Percentiles rank a stretch among this genome's conserved stretches.
These are phyloP conservation scores for Populus nigra DNA, from an alignment of 345 rosid species.

Conservation along the genomic window DNA sequence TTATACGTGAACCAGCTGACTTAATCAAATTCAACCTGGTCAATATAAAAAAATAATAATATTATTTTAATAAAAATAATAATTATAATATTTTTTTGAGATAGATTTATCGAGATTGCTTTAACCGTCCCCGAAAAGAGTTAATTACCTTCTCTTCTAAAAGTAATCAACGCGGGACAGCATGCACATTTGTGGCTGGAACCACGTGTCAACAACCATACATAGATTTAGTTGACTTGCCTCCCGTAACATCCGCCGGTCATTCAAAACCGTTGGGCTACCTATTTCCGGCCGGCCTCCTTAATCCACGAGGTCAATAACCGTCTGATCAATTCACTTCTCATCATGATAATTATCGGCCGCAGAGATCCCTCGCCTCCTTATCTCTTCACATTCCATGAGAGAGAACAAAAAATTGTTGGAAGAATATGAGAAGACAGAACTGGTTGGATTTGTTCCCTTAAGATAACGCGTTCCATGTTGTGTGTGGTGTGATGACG, in stretches of 20 bases:
- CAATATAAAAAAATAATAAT: too few relatives aligned
- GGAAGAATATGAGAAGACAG: too few relatives aligned
- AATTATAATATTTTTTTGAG: too few relatives aligned
- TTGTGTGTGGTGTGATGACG: neutral
- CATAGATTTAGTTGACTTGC: neutral
- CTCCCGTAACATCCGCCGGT: conserved; percentile 11
- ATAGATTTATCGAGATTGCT: too few relatives aligned
- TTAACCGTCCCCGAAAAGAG: too few relatives aligned
- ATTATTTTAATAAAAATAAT: too few relatives aligned
- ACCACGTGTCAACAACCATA: conserved; percentile 23
- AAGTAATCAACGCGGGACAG: too few relatives aligned
- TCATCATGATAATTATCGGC: neutral
- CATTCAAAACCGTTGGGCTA: neutral
- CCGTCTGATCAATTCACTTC: conserved; percentile 6
- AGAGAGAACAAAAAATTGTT: neutral
- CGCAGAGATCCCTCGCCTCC: neutral
- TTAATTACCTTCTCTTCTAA: too few relatives aligned
- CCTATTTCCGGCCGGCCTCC: neutral
- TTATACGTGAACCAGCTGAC: too few relatives aligned
- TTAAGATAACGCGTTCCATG: neutral
- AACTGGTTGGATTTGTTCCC: neutral
- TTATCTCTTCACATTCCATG: neutral
- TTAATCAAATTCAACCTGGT: too few relatives aligned
- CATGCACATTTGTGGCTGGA: neutral
- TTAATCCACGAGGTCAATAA: neutral